Conservation (phyloP, 2,329 filamentous ascomycete species). For the Botryotinia globosa region DNA sequence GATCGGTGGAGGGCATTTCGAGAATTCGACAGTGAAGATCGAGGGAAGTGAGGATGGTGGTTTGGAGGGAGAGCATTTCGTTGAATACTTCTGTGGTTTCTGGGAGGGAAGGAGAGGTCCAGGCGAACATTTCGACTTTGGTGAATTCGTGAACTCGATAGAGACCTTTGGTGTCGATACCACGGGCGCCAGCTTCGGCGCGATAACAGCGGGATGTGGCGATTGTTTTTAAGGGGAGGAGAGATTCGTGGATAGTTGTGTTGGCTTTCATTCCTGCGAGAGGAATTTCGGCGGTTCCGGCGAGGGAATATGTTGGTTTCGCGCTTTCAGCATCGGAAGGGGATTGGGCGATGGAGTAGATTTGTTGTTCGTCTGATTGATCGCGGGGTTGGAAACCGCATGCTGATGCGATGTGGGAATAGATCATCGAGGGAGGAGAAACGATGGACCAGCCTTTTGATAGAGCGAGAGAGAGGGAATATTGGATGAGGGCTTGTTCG, state of each 20-base stretch:
- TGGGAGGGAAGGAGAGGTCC: constrained; percentile 62
- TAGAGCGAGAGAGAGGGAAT: constrained; percentile 71
- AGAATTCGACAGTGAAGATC: constrained; percentile 83
- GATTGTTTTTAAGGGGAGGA: constrained; percentile 75
- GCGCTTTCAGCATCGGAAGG: constrained; percentile 55
- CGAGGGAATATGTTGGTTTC: constrained; percentile 70
- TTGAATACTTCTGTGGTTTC: constrained; percentile 62
- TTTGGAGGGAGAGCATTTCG: constrained; percentile 85
- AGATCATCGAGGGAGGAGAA: constrained; percentile 84
- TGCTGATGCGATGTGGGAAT: constrained; percentile 82
- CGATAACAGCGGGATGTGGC: constrained; percentile 91
- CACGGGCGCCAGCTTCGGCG: constrained; percentile 87
- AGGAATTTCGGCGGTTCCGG: constrained; percentile 92
- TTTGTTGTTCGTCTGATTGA: constrained; percentile 84
- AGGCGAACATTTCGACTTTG: constrained; percentile 96
- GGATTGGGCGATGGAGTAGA: constrained; percentile 74
- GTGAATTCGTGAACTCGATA: constrained; percentile 99
- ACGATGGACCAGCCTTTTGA: constrained; percentile 75
- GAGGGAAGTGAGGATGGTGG: constrained; percentile 73
- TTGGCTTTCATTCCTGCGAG: constrained; percentile 87
- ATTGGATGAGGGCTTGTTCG: constrained; percentile 91
- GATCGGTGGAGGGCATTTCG: constrained; percentile 85
- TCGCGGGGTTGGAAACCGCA: constrained; percentile 96
- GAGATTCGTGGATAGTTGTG: constrained; percentile 58
- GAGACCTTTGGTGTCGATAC: constrained; percentile 86